Conservation (phyloP, 345 rosid genomes). For the Heritiera littoralis region DNA sequence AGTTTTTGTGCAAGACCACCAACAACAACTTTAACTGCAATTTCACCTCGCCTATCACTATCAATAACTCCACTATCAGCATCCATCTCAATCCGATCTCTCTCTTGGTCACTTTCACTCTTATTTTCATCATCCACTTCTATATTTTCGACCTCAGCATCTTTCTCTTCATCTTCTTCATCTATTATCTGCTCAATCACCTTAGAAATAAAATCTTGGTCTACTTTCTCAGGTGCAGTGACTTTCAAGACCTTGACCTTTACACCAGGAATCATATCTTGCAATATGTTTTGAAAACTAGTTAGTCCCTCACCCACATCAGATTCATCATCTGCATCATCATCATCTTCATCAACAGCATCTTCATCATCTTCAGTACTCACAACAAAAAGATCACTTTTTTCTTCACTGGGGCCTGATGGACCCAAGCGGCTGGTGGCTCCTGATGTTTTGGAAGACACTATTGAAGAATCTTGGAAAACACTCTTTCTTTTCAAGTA, state of each 20-base stretch:
- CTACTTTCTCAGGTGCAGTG: conserved; percentile 68
- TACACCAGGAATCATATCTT: conserved; percentile 86
- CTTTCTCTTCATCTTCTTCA: conserved; percentile 72
- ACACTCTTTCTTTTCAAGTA: conserved; percentile 64
- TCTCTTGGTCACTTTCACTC: conserved; percentile 58
- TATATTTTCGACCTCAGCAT: conserved; percentile 55
- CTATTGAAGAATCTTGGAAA: conserved; percentile 44
- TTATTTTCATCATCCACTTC: conserved; percentile 59
- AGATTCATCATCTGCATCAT: conserved; percentile 64
- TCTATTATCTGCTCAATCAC: conserved; percentile 81
- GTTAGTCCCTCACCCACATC: conserved; percentile 70
- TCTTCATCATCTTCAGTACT: conserved; percentile 64
- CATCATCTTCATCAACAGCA: conserved; percentile 59
- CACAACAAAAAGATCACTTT: conserved; percentile 48
- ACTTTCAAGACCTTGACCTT: conserved; percentile 88
- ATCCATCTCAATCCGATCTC: conserved; percentile 55
- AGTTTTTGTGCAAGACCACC: conserved; percentile 66
- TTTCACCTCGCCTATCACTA: conserved; percentile 55
- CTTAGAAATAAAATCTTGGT: conserved; percentile 81
- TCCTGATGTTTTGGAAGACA: conserved; percentile 44
- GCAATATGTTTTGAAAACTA: conserved; percentile 70
- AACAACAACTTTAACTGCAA: conserved; percentile 78
- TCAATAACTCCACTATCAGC: conserved; percentile 49
- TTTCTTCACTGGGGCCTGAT: conserved; percentile 54
- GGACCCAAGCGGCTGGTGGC: conserved; percentile 44